Conservation (phyloP, 2,329 filamentous ascomycete species). For the Harringtonia aguacate region DNA sequence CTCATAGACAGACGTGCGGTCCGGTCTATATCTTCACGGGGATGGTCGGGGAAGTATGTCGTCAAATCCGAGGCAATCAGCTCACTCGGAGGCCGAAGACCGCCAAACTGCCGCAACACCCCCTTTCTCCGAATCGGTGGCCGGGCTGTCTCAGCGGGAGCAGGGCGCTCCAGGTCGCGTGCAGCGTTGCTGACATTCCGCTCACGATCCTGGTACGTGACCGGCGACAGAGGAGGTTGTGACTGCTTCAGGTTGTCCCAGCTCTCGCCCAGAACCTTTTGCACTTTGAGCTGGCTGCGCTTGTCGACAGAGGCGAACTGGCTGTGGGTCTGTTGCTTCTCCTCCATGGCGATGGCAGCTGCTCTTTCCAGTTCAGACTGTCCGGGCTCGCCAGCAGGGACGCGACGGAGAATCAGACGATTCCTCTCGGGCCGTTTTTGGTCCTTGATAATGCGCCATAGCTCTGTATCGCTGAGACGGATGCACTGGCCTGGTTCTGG, state of each 20-base stretch:
- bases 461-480: constrained; percentile 72
- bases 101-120: constrained; percentile 73
- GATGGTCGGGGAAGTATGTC: constrained; percentile 94
- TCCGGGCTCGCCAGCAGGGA: constrained; percentile 85
- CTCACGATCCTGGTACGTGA: constrained; percentile 60
- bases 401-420: constrained; percentile 80
- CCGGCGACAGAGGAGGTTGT: constrained; percentile 69
- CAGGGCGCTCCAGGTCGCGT: constrained; percentile 46
- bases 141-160: constrained; percentile 33
- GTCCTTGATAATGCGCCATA: constrained; percentile 86
- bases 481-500: constrained; percentile 73
- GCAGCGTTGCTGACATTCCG: constrained; percentile 52
- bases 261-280: constrained; percentile 79
- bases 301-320: constrained; percentile 56
- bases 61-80: constrained; percentile 93
- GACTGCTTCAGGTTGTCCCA: constrained; percentile 65
- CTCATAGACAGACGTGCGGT: constrained; percentile 89
- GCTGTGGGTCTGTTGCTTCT: constrained; percentile 63
- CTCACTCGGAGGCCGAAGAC: constrained; percentile 87
- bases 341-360: constrained; percentile 80
- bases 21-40: constrained; percentile 87
- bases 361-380: constrained; percentile 78
- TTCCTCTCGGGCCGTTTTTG: constrained; percentile 77
- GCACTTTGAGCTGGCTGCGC: constrained; percentile 75
- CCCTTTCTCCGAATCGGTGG: constrained; percentile 35